Evolutionary conservation across 2,329 filamentous ascomycete species (phyloP), one percentile per base, ranked within the genome.

Genomic region (Eutypa lata): DNA sequence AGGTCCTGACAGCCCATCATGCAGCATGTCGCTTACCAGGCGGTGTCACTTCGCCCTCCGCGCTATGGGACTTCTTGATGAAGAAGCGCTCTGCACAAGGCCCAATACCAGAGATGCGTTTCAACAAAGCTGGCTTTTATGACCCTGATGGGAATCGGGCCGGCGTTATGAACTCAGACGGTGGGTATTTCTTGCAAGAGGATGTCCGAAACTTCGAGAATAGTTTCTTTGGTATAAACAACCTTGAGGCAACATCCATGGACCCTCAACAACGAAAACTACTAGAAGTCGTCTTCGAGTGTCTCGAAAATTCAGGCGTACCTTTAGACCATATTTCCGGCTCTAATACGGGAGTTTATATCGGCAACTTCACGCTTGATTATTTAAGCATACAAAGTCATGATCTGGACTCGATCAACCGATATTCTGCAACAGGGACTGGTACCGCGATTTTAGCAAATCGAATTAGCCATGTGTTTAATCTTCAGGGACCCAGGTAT

Each of bases 261-360:
- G 67, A 70, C 14, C 65, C 67, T 3, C 60, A 65, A 22, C 68
- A 70, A 42, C 62, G 68, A 4, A 57, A 66, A 24, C 58, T 70
- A 1, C 60, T 71, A 1, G 72, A 74, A 50, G 65, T 66, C 0
- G 65, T 70, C 0, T 74, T 66, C 51, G 71, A 74, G 44, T 61
- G 59, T n/a, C 47, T 65, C 11, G 60, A 60, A 38, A 59, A 51
- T 28, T 44, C 55, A 2, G 61, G 61, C 1, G 7, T 53, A 11
- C 49, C 61, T 0, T 21, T 61, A 37, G 52, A 56, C 1, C 4
- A 48, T 1, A 13, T 61, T 1, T 43, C 50, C 1, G 57, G 58
- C 8, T 28, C 55, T 0, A 55, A 51, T 3, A 59, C 51, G 1
- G 59, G 60, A 4, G 50, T 54, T 11, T 68, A 66, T 43, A 61